Conservation (phyloP, 2,329 filamentous ascomycete species). For the Venturia nashicola region DNA sequence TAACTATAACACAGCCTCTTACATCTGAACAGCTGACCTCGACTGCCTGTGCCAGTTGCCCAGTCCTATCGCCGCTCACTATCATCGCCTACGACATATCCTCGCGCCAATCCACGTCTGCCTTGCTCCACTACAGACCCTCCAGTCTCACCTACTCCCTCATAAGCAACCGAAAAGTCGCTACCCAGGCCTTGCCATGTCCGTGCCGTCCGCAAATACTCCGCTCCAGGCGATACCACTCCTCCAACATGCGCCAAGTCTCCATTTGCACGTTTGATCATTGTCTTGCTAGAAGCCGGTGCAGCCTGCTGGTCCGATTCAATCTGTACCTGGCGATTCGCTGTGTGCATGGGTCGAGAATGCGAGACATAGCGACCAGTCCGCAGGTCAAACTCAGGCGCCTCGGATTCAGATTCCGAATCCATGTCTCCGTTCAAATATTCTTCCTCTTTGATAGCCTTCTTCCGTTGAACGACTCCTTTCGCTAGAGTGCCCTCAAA, state of each 20-base stretch:
- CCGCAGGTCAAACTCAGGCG: conserved; percentile 84
- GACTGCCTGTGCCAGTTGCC: not conserved
- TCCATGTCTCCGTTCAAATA: conserved; percentile 26
- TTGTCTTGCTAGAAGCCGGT: conserved; percentile 29
- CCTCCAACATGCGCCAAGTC: conserved; percentile 75
- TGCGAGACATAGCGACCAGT: conserved; percentile 74
- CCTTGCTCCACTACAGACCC: conserved; percentile 72
- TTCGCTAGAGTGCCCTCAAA: conserved; percentile 55
- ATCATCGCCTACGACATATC: conserved; percentile 62
- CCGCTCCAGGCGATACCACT: conserved; percentile 79
- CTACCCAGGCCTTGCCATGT: conserved; percentile 89
- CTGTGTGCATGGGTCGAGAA: conserved; percentile 53
- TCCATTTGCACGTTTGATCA: conserved; percentile 54
- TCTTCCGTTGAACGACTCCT: conserved; percentile 11
- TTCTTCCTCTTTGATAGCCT: conserved; percentile 8
- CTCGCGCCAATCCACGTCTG: conserved; percentile 73
- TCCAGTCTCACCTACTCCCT: conserved; percentile 37
- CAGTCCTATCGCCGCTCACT: not conserved
- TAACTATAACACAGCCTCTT: not conserved
- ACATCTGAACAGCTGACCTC: not conserved
- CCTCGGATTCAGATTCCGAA: conserved; percentile 54
- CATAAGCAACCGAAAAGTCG: conserved; percentile 57
- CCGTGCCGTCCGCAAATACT: conserved; percentile 68
- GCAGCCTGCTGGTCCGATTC: conserved; percentile 14
- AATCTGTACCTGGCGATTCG: conserved; percentile 13